Conservation (phyloP, 2,329 filamentous ascomycete species). For the Scytalidium lignicola region DNA sequence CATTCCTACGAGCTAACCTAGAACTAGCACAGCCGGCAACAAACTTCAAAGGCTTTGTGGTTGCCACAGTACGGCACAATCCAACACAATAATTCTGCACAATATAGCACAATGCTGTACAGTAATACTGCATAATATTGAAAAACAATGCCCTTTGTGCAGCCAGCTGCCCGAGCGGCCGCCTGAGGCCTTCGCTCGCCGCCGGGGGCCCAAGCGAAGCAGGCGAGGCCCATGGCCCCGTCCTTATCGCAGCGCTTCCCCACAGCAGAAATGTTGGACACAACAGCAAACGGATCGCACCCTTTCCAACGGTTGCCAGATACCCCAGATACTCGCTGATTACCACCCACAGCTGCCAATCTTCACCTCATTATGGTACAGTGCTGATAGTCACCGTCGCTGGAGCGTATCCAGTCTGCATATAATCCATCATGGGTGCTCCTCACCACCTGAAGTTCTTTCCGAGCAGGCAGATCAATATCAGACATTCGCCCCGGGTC, state of each 20-base stretch:
- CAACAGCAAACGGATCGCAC: not conserved
- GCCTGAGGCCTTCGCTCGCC: not conserved
- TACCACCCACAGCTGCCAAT: not conserved
- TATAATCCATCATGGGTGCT: not conserved
- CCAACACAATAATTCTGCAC: no score
- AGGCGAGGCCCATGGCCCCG: not conserved
- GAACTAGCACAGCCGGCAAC: no score
- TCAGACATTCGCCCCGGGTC: no score
- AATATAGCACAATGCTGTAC: no score
- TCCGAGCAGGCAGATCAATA: no score
- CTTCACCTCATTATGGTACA: not conserved
- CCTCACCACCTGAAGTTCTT: not conserved
- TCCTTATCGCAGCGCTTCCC: not conserved
- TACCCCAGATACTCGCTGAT: not conserved
- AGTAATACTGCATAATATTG: no score
- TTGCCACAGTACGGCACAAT: no score
- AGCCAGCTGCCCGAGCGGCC: not conserved
- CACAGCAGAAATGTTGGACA: not conserved
- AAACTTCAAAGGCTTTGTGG: no score
- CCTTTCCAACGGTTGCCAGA: not conserved
- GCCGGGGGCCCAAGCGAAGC: not conserved
- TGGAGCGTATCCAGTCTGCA: not conserved
- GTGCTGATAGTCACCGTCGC: not conserved
- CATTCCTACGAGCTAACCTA: no score
- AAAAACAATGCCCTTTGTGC: no score